Evolutionary conservation across 2,329 filamentous ascomycete species (phyloP), one percentile per base, ranked within the genome.

Genomic region (Byssoonygena ceratinophila): DNA sequence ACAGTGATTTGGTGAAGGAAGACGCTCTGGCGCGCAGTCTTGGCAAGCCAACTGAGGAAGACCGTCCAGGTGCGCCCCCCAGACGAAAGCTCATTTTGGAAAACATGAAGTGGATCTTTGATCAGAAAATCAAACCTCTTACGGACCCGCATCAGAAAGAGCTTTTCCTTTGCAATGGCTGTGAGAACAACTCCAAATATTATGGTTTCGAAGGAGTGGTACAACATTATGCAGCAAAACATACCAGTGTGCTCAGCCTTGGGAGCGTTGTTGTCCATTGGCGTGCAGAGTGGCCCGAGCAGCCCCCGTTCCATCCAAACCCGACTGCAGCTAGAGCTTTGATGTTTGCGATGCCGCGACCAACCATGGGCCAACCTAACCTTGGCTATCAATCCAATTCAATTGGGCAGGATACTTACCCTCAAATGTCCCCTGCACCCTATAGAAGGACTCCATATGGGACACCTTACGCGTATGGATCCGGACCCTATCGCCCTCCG

Each of bases 31-130:
- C 73, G 22, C 67, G 67, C 9, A 72, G 72, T 36, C 71, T 74
- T 49, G 74, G 78, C 31, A 69, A 66, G 57, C 57, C 71, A 52
- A 71, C 73, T 3, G 60, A 66, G 25, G 51, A 64, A 8, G 79
- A 83, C 56, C 74, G 76, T 6, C 69, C 71, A 1, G 70, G 76
- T 56, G 77, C 75, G 0, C 74, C 78, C 5, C 78, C 74, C 59
- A 80, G 76, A 23, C 75, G 79, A 63, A 82, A 76, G 62, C 72
- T 91, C 49, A 85, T 83, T 1, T 69, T 92, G 59, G 86, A 91
- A 63, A 88, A 90, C 62, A 89, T 92, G 85, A 90, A 85, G 66
- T 91, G 84, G 81, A 73, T 90, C 27, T 90, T 85, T 64, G 85
- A 90, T 61, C 79, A 79, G 59, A 89, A 87, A 64, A 76, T 92